Evolutionary conservation across 345 rosid genomes (phyloP), one percentile per base, ranked within the genome.

Genomic region (Syzygium jambos): DNA sequence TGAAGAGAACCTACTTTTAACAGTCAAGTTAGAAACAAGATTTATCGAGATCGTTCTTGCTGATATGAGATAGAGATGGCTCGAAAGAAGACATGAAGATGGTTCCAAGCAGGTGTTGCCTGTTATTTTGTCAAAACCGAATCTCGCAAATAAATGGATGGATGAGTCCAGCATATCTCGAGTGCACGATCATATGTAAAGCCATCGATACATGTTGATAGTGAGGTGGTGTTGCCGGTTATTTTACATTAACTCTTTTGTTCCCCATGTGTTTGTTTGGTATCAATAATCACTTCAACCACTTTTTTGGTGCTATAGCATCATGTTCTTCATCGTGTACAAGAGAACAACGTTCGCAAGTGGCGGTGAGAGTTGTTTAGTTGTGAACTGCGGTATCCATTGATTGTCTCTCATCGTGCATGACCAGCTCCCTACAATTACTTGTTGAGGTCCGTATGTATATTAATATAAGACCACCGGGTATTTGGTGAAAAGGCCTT

Each of bases 71-170:
- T 85, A 88, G 84, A 86, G 92, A 87, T 90, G 85, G 89, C 87
- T 86, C 57, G 89, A 90, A 93, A 90, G 90, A 93, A 91, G 80
- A 94, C 97, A 94, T 78, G 77, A 77, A 93, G 94, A 93, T 88
- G 89, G 68, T 78, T 91, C 93, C 97, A 95, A 95, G 88, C 85
- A 87, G 89, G 85, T 86, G 92, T 90, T 85, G 89, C 89, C 23
- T 57, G 19, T 68, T 12, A 78, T 68, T 84, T 55, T 84, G 85
- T 84, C 34, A 34, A 73, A 19, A 84, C 85, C 59, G 15, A 84
- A 52, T 84, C 85, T 61, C 9, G 41, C 43, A 55, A 29, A 19
- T 51, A 84, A 53, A 52, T 52, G 85, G 85, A 84, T 73, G 80
- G 80, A 73, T 38, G 80, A 73, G 80, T 34, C 23, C 80, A 73